Conservation (phyloP, 441 rosid genomes). For the Populus hybrid region DNA sequence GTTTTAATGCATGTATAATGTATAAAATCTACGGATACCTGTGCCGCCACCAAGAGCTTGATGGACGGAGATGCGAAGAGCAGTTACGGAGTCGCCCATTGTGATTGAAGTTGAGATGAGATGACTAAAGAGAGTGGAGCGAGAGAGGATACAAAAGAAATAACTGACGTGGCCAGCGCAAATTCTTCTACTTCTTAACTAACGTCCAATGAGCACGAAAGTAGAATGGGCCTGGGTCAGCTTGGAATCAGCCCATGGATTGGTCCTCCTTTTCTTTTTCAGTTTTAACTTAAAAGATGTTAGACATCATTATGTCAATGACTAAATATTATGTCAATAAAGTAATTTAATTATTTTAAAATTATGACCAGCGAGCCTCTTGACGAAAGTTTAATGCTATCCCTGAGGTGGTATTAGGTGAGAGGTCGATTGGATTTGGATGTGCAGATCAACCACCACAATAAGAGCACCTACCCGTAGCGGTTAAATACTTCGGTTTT, state of each 20-base stretch:
- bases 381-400: too few relatives aligned
- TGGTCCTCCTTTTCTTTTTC: too few relatives aligned
- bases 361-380: too few relatives aligned
- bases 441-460: not conserved
- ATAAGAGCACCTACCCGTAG: too few relatives aligned
- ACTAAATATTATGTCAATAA: too few relatives aligned
- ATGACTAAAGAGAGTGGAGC: not conserved
- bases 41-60: slow-evolving; percentile 61
- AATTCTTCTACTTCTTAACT: not conserved
- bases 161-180: not conserved
- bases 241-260: not conserved
- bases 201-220: not conserved
- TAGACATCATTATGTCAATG: too few relatives aligned
- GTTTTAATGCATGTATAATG: not conserved
- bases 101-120: slow-evolving; percentile 9
- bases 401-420: not conserved
- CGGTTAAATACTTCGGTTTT: too few relatives aligned
- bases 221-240: not conserved
- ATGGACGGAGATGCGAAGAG: slow-evolving; percentile 49
- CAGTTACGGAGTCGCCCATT: slow-evolving; percentile 57
- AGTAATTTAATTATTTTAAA: too few relatives aligned
- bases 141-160: not conserved
- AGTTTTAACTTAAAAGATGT: too few relatives aligned
- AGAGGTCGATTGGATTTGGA: not conserved
- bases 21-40: slow-evolving; percentile 37